These are phyloP conservation scores for Lichtheimia corymbifera DNA, from an alignment of 371 early-diverging fungal genomes.

Conservation along the genomic window DNA sequence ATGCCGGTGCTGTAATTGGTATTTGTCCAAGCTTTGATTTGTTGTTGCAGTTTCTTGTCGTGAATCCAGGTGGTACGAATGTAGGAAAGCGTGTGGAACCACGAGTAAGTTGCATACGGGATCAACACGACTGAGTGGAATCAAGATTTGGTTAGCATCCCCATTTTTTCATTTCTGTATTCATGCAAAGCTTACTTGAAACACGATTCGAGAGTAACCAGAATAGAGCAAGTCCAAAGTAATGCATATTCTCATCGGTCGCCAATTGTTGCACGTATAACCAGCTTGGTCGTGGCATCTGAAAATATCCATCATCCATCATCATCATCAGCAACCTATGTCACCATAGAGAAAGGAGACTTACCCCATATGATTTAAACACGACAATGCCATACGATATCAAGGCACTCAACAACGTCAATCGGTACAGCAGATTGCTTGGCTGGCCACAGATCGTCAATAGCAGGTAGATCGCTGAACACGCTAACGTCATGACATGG, in stretches of 20 bases:
- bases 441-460: background rate
- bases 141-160: background rate
- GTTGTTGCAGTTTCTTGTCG: background rate
- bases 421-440: background rate
- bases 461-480: background rate
- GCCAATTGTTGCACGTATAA: slow-evolving; percentile 3
- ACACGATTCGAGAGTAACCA: slow-evolving; percentile 2
- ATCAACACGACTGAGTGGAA: background rate
- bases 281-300: slow-evolving; percentile 3
- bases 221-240: slow-evolving; percentile 1
- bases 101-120: slow-evolving; percentile 6
- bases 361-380: slow-evolving; percentile 7
- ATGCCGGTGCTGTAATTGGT: slow-evolving; percentile 3
- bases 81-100: slow-evolving; percentile 6
- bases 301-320: background rate
- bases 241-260: slow-evolving; percentile 5
- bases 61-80: background rate
- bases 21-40: slow-evolving; percentile 6
- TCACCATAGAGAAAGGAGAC: background rate
- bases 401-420: background rate
- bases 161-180: background rate
- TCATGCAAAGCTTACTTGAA: background rate
- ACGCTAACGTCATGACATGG: slow-evolving; percentile 3
- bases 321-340: background rate
- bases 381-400: slow-evolving; percentile 7